Evolutionary conservation across 352 stramenopile species (phyloP).

Genomic region (Globisporangium sylvaticum): DNA sequence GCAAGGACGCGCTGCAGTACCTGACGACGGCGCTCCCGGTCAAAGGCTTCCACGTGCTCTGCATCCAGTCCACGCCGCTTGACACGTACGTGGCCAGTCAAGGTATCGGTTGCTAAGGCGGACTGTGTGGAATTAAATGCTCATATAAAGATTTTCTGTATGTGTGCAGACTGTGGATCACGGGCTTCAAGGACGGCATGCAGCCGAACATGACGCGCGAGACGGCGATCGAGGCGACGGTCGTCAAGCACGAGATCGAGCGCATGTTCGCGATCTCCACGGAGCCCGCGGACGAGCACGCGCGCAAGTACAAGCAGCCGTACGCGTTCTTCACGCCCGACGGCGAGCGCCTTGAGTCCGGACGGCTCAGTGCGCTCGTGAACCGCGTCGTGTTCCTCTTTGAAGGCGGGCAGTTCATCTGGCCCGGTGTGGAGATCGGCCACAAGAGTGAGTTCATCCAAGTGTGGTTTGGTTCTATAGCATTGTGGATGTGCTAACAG

Average conservation of each 20-base stretch:
- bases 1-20: conserved; percentile 28
- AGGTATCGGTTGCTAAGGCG: neutral
- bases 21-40: conserved; percentile 50
- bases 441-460: conserved; percentile 45
- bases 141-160: neutral
- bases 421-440: conserved; percentile 52
- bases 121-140: neutral
- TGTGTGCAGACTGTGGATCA: conserved; percentile 32
- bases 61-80: conserved; percentile 31
- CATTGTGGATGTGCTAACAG: neutral
- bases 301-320: conserved; percentile 60
- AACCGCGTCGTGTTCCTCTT: conserved; percentile 61
- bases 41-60: conserved; percentile 69
- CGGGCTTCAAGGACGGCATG: conserved; percentile 58
- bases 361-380: conserved; percentile 23
- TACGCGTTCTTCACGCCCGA: conserved; percentile 52
- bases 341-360: conserved; percentile 31
- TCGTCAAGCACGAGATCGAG: conserved; percentile 33
- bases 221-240: conserved; percentile 27
- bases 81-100: conserved; percentile 27
- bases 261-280: conserved; percentile 28
- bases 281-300: conserved; percentile 18
- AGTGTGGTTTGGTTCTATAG: neutral
- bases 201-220: conserved; percentile 18
- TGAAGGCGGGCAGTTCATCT: conserved; percentile 72